Evolutionary conservation across 192 early-diverging fungal genomes (phyloP), one percentile per base, ranked within the genome.

Genomic region (Chytriomyces sp.): DNA sequence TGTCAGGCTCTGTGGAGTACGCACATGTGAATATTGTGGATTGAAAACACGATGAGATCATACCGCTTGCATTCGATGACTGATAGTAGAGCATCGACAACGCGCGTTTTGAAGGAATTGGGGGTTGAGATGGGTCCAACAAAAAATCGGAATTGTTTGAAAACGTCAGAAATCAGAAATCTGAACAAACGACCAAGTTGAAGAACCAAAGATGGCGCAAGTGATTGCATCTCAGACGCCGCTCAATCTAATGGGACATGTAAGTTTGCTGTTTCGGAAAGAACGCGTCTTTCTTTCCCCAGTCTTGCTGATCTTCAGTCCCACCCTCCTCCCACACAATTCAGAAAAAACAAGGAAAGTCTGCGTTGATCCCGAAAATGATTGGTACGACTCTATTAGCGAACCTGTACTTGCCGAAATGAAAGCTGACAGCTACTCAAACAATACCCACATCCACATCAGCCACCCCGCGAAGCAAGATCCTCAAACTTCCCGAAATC

Each of bases 401-500:
- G 11, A 35, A 35, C 0, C 28, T 20, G 20, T 20, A 57, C 53
- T 11, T 20, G 53, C 0, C 0, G 13, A 57, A 57, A 1, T 57
- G 53, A 57, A 35, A 35, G 28, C 28, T 35, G 28, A 35, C 28
- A 35, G 28, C 28, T 35, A 2, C 28, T 1, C 28, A 35, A 35
- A 11, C 0, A 20, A 57, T 3, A 11, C 53, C 3, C 3, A 18
- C 53, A 3, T 18, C 53, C 11, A 57, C 24, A 20, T 26, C 47
- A 85, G 86, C 66, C n/a, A 71, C 82, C 10, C 82, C 82, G 11
- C 70, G 82, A 5, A 82, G 82, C 77, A 80, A 80, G 47, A 85
- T 87, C 11, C 79, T 87, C 59, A 87, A 87, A 61, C 83, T 87
- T 7, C 86, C 86, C 7, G 83, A 82, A 50, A 82, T 87, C 65